Base-by-base conservation (phyloP, 192 early-diverging fungal genomes). In the Phycomyces nitens region DNA sequence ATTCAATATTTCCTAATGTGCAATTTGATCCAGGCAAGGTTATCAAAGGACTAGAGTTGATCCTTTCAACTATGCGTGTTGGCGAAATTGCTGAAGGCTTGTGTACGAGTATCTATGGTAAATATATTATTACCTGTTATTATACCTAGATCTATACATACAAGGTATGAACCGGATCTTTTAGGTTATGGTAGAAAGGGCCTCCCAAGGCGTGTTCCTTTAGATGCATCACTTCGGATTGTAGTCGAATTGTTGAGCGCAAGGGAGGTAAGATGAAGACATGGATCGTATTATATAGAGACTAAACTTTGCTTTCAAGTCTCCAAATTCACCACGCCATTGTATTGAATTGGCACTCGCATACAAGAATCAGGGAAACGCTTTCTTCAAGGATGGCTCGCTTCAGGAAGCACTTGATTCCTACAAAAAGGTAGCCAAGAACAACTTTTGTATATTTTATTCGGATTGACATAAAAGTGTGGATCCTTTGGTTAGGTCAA, bases 341-440 rank as follows among this genome's bases (percentile, higher is more conserved):
- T 69, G 72, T 53, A 54, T 77, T 16, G 56, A 58, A 15, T 42
- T 68, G 10, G 71, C 68, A 12, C 27, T 68, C 34, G 72, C 74
- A 57, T 69, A 74, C 60, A 78, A 78, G 60, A 59, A 72, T n/a
- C 66, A 72, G 26, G 77, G 77, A 54, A 78, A 78, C 41, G 58
- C 53, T 11, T 43, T 53, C 0, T 78, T 75, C 60, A 78, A 75
- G 58, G 29, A 29, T 16, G 73, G 73, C 1, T 59, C 71, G 15
- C 60, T 58, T 27, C 47, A 47, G 14, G n/a, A 66, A 41, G 77
- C 77, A 2, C 24, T 66, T 15, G 53, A 58, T 55, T 65, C 67
- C 6, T 78, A 78, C 62, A 66, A 69, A 61, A 74, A 74, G 16
- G 70, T 64, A 15, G 61, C 69, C 24, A 66, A 71, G 53, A 20